Percentiles rank a stretch among this genome's conserved stretches.
Conservation (phyloP, 768 basidiomycete species). For the Boletus reticuloceps region DNA sequence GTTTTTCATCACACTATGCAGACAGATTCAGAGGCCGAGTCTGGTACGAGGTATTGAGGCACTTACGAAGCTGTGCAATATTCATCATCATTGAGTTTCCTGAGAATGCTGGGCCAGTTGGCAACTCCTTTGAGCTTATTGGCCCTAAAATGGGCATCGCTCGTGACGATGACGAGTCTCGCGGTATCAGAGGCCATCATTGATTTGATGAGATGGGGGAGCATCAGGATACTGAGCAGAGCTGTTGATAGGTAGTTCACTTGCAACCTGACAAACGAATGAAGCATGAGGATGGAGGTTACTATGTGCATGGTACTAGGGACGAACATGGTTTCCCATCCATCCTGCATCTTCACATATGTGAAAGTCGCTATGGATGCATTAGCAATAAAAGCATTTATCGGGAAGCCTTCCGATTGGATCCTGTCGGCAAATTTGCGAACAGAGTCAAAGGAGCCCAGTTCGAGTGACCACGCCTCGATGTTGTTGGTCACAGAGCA, state of each 20-base stretch:
- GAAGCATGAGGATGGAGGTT: background rate
- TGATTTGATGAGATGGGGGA: constrained; percentile 34
- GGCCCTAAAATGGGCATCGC: constrained; percentile 24
- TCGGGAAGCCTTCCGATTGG: too few relatives aligned
- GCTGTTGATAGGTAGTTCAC: constrained; percentile 37
- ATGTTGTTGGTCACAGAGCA: too few relatives aligned
- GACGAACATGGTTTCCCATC: constrained; percentile 36
- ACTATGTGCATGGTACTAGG: background rate
- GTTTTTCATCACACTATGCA: constrained; percentile 22
- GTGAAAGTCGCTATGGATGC: too few relatives aligned
- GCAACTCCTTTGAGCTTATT: constrained; percentile 5
- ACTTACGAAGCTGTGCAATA: constrained; percentile 29
- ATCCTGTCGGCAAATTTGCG: too few relatives aligned
- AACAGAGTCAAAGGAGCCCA: too few relatives aligned
- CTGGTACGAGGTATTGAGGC: background rate
- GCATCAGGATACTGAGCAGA: constrained; percentile 33
- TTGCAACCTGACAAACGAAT: constrained; percentile 26
- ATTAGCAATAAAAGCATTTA: too few relatives aligned
- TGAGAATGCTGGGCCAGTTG: constrained; percentile 27
- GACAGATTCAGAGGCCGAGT: background rate
- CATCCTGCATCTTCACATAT: too few relatives aligned
- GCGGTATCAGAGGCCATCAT: constrained; percentile 19
- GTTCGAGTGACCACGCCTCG: too few relatives aligned
- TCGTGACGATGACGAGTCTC: constrained; percentile 32
- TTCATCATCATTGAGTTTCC: constrained; percentile 24